Conservation (phyloP, 805 yeast species). For the Starmera quercuum region DNA sequence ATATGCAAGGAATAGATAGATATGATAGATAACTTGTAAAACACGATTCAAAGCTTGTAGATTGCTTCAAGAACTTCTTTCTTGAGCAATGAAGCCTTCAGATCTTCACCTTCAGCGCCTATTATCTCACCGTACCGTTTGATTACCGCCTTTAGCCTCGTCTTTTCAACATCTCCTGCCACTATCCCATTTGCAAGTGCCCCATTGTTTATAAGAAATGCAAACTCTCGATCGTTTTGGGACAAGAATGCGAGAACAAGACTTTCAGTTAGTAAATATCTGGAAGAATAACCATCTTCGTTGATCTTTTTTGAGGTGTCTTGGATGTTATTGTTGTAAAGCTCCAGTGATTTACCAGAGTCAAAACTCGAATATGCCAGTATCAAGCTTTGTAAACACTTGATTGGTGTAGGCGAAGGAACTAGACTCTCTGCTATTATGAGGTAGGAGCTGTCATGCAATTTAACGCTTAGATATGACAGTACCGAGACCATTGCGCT, state of each 20-base stretch:
- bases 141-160: conserved; percentile 33
- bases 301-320: conserved; percentile 26
- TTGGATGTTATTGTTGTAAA: conserved; percentile 39
- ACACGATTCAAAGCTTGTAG: conserved; percentile 5
- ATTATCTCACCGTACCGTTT: conserved; percentile 44
- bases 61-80: conserved; percentile 11
- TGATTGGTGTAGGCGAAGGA: conserved; percentile 17
- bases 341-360: conserved; percentile 29
- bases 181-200: conserved; percentile 31
- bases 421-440: conserved; percentile 31
- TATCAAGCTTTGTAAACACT: conserved; percentile 32
- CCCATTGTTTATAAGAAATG: conserved; percentile 41
- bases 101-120: conserved; percentile 31
- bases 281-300: conserved; percentile 27
- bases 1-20: too few species aligned
- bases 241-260: conserved; percentile 35
- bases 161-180: conserved; percentile 31
- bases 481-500: conserved; percentile 32
- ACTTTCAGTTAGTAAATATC: conserved; percentile 39
- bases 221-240: conserved; percentile 45
- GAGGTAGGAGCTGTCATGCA: conserved; percentile 21
- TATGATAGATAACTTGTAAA: too few species aligned
- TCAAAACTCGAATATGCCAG: conserved; percentile 33
- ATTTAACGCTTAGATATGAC: conserved; percentile 31
- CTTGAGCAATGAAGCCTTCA: conserved; percentile 6